Base-by-base conservation (phyloP, 164 flowering plant genomes). In the Nymphaea thermarum region DNA sequence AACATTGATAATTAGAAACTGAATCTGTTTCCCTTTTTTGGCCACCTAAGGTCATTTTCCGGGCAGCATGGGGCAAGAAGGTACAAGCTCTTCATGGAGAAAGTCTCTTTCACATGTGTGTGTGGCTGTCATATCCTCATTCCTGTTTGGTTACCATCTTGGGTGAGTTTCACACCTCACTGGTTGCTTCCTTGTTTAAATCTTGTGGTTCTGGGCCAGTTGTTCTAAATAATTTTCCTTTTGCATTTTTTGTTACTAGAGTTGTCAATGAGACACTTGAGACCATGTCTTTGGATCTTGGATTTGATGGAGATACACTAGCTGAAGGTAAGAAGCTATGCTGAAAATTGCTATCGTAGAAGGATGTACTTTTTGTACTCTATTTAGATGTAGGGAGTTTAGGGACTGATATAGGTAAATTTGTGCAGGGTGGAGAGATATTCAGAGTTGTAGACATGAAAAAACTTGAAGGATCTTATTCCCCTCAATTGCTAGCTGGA, bases 191-290 rank as follows among this genome's bases (percentile, higher is more conserved):
- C 57, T 15, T 42, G 64, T 12, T 62, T 62, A 8, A 4, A 25
- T 7, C 42, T 4, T 51, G 65, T 42, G 45, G 45, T 17, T 36
- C 47, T 1, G 12, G 47, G 42, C 68, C 42, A 2, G 45, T 41
- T 45, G 64, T 3, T 7, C 57, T 51, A 42, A 14, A 51, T 55
- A 17, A 18, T 15, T 64, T 55, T 51, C 0, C 36, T 3, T 67
- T 42, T 69, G 47, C 43, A 4, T 66, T 70, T 65, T 60, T 25
- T 25, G 36, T 25, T 62, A 70, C 64, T 91, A 93, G 98, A 64
- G 96, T 93, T 67, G 98, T 93, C 43, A 93, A 93, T 79, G 98
- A 90, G 72, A 88, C 98, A 59, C 90, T 90, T 72, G 96, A 90
- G 74, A 90, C 82, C 79, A 93, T 93, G 70, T 80, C 98, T 44